phyloP scores from a whole-genome alignment of 768 basidiomycete species.

The Collybia nuda region DNA sequence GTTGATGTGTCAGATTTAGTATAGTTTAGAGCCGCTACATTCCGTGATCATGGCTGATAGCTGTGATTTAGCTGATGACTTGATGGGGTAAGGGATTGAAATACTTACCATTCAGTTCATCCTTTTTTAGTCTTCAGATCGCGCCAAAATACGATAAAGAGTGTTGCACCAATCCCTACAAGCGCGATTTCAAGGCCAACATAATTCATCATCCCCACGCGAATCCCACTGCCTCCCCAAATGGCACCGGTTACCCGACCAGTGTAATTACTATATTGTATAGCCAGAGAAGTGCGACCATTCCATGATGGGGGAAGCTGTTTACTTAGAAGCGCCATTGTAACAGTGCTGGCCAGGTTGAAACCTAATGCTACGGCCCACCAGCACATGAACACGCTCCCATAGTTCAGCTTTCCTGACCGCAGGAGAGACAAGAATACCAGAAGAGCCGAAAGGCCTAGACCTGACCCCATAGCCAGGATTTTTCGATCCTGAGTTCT shows the following conservation, averaged over 20 bases:
- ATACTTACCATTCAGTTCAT: slow-evolving; percentile 16
- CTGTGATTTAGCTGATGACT: too few species aligned
- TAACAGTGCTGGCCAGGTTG: slow-evolving; percentile 71
- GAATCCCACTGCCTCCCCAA: slow-evolving; percentile 63
- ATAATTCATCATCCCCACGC: slow-evolving; percentile 61
- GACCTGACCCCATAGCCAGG: slow-evolving; percentile 47
- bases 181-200: slow-evolving; percentile 60
- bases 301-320: slow-evolving; percentile 68
- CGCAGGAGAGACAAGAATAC: slow-evolving; percentile 47
- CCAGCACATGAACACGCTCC: slow-evolving; percentile 50
- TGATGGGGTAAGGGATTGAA: too few species aligned
- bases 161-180: slow-evolving; percentile 54
- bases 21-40: too few species aligned
- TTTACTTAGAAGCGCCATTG: slow-evolving; percentile 65
- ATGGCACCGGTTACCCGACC: slow-evolving; percentile 68
- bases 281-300: slow-evolving; percentile 49
- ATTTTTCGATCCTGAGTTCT: slow-evolving; percentile 61
- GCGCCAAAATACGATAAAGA: slow-evolving; percentile 59
- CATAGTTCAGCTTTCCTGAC: slow-evolving; percentile 41
- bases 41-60: too few species aligned
- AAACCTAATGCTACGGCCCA: slow-evolving; percentile 68
- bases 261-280: slow-evolving; percentile 69
- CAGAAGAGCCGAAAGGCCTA: slow-evolving; percentile 54
- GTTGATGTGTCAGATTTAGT: too few species aligned
- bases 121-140: slow-evolving; percentile 66